Base-by-base conservation (phyloP, 768 basidiomycete species). In the Artomyces pyxidatus region DNA sequence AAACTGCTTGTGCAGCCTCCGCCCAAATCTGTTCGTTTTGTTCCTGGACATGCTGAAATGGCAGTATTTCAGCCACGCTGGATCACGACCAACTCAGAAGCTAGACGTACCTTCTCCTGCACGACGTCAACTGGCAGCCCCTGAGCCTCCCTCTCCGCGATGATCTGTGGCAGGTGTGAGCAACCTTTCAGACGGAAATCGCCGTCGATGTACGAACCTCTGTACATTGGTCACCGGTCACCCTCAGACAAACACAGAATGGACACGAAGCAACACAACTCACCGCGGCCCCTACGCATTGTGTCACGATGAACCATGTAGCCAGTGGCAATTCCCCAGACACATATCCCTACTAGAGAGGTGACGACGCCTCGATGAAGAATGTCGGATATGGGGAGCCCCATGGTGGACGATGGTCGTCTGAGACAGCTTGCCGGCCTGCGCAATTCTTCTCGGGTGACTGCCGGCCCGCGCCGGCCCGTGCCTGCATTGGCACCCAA, bases 361-460 rank as follows among this genome's bases (percentile, higher is more conserved):
- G 72, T 73, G 16, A 80, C 73, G n/a, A 80, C 62, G 4, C 72
- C 72, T 58, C 80, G 67, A 45, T 84, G 81, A 1, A 78, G 56
- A 41, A 73, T 63, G 59, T 80, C 78, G 47, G 70, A 51, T 14
- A 76, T 39, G 11, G 70, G 58, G 10, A 71, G n/a, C n/a, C n/a
- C n/a, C n/a, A n/a, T n/a, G n/a, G n/a, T n/a, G n/a, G n/a, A n/a
- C n/a, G n/a, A n/a, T n/a, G n/a, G n/a, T n/a, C n/a, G n/a, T n/a
- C n/a, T n/a, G n/a, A n/a, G n/a, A n/a, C n/a, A n/a, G n/a, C n/a
- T n/a, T n/a, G n/a, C n/a, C n/a, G n/a, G n/a, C n/a, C n/a, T n/a
- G n/a, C n/a, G n/a, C n/a, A n/a, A n/a, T n/a, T n/a, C n/a, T n/a
- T n/a, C n/a, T n/a, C n/a, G n/a, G n/a, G n/a, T n/a, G n/a, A n/a